These are phyloP conservation scores for Apiotrichum siamense DNA, from an alignment of 1,284 basidiomycete species.

Conservation along the genomic window DNA sequence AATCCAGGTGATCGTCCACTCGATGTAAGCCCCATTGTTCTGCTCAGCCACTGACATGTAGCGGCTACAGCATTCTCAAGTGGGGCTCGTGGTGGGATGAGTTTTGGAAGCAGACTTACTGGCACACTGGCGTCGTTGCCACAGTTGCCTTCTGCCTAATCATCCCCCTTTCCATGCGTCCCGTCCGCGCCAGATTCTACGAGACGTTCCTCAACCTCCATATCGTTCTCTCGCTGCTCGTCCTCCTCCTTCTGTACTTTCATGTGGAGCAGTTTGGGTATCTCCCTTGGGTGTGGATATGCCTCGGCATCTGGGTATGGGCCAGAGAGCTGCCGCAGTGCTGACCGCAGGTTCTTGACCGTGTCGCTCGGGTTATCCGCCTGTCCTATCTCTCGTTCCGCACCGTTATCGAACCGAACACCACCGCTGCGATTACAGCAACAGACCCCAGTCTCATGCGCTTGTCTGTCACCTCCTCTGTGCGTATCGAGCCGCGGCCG, in stretches of 20 bases:
- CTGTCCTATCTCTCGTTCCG: conserved; percentile 15
- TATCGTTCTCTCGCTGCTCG: conserved; percentile 22
- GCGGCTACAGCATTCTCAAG: conserved; percentile 16
- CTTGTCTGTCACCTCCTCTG: conserved; percentile 16
- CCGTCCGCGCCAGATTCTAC: conserved; percentile 20
- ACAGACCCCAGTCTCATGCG: conserved; percentile 10
- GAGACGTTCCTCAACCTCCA: conserved; percentile 29
- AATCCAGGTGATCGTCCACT: conserved; percentile 23
- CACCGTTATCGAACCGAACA: conserved; percentile 1
- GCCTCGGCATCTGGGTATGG: conserved; percentile 29
- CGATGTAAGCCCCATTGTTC: conserved; percentile 7
- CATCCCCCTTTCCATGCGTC: conserved; percentile 19
- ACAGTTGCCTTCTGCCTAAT: conserved; percentile 18
- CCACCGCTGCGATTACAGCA: not conserved
- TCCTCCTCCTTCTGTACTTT: conserved; percentile 21
- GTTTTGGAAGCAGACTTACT: conserved; percentile 16
- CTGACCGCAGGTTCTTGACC: conserved; percentile 1
- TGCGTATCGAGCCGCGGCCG: conserved; percentile 14
- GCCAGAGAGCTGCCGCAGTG: not conserved
- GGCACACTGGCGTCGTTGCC: conserved; percentile 22
- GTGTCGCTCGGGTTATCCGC: conserved; percentile 12
- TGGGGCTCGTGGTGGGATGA: conserved; percentile 1
- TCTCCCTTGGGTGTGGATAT: conserved; percentile 22
- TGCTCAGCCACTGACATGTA: not conserved
- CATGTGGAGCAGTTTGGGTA: conserved; percentile 25